phyloP scores from a whole-genome alignment of 306 rosid species.

The Cicer cuneatum region DNA sequence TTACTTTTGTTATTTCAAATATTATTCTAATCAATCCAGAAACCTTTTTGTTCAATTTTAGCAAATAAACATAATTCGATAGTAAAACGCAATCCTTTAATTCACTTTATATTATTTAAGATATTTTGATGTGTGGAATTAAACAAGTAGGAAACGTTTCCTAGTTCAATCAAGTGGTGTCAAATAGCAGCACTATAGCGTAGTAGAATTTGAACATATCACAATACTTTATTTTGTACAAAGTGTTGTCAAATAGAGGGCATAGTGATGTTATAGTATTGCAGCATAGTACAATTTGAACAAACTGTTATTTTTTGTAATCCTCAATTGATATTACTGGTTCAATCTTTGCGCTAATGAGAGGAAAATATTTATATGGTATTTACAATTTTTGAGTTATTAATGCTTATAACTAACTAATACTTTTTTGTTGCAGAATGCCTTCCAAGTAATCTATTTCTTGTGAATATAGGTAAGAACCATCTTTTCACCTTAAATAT shows the following conservation, averaged over 20 bases:
- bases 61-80: too few species aligned
- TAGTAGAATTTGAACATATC: too few species aligned
- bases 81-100: too few species aligned
- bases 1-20: too few species aligned
- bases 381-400: constrained; percentile 7
- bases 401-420: constrained; percentile 27
- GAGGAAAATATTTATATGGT: not conserved
- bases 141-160: not conserved
- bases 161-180: not conserved
- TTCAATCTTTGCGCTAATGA: not conserved
- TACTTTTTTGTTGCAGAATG: constrained; percentile 76
- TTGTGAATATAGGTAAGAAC: constrained; percentile 87
- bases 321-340: too few species aligned
- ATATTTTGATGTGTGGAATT: constrained; percentile 9
- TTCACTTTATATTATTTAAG: not conserved
- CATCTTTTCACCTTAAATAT: constrained; percentile 27
- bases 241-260: too few species aligned
- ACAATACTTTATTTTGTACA: too few species aligned
- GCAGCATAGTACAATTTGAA: too few species aligned
- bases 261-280: too few species aligned
- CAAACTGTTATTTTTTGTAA: too few species aligned
- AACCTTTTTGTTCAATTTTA: too few species aligned
- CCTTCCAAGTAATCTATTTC: constrained; percentile 87
- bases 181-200: not conserved
- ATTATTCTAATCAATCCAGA: too few species aligned